phyloP scores from a whole-genome alignment of 148 eudicot genomes.

The Amaranthus palmeri region DNA sequence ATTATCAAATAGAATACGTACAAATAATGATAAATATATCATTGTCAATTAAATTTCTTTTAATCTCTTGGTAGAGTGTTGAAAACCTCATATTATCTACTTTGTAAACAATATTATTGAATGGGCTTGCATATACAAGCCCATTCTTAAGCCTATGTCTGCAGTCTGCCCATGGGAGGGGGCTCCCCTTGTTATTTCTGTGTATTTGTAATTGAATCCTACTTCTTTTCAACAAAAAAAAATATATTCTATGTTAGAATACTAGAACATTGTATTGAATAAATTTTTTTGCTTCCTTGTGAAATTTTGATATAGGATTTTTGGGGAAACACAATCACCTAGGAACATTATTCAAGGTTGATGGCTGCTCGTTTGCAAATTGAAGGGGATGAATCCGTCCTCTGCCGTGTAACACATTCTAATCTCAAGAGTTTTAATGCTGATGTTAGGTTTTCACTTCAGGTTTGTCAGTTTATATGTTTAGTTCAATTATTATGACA shows the following conservation, averaged over 20 bases:
- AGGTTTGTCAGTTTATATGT: constrained; percentile 33
- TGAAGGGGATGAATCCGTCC: constrained; percentile 69
- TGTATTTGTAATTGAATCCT: background rate
- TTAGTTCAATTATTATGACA: background rate
- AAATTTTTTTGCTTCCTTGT: background rate
- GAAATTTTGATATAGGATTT: background rate
- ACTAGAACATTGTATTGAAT: background rate
- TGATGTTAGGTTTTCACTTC: constrained; percentile 72
- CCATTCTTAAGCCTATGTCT: too few relatives aligned
- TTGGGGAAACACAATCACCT: background rate
- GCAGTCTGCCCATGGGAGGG: too few relatives aligned
- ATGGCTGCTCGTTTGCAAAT: constrained; percentile 64
- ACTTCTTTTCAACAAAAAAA: too few relatives aligned
- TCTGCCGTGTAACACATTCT: constrained; percentile 68
- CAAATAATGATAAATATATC: too few relatives aligned
- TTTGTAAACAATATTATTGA: too few relatives aligned
- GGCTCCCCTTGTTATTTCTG: background rate
- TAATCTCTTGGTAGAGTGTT: too few relatives aligned
- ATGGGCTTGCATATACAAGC: too few relatives aligned
- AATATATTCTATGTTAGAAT: too few relatives aligned
- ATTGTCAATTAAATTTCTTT: too few relatives aligned
- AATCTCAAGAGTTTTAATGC: constrained; percentile 73
- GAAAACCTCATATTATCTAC: too few relatives aligned
- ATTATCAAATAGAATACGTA: too few relatives aligned
- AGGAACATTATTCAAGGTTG: background rate